A percentile compares a stretch with the other conserved stretches of the same genome.
phyloP scores from a whole-genome alignment of 768 basidiomycete genomes.

The Pleurotus djamor region DNA sequence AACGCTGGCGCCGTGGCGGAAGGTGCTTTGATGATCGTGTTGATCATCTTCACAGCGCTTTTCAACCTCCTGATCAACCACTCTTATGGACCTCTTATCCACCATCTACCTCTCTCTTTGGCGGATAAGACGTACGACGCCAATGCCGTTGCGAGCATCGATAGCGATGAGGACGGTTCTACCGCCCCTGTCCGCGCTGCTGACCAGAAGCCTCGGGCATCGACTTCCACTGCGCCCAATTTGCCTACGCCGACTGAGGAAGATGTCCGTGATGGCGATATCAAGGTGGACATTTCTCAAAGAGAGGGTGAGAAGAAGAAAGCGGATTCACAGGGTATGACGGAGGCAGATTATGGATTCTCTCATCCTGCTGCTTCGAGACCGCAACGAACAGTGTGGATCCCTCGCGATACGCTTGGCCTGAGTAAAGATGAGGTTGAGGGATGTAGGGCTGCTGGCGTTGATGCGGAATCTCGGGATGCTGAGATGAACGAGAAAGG shows the following conservation, averaged over 20 bases:
- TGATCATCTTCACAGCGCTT: constrained; percentile 76
- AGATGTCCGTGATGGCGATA: constrained; percentile 11
- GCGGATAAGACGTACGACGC: constrained; percentile 63
- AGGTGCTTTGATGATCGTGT: constrained; percentile 80
- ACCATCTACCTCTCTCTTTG: constrained; percentile 75
- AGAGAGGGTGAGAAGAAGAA: constrained; percentile 9
- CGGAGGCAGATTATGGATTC: constrained; percentile 63
- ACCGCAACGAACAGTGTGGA: constrained; percentile 81
- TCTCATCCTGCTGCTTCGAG: constrained; percentile 80
- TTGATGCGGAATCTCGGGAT: constrained; percentile 43
- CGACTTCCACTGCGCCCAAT: neutral
- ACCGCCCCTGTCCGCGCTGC: neutral
- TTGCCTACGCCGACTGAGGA: neutral
- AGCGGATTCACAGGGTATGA: neutral
- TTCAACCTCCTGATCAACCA: constrained; percentile 73
- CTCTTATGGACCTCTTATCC: constrained; percentile 78
- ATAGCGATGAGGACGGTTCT: constrained; percentile 1
- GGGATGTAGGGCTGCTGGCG: constrained; percentile 48
- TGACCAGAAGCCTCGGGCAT: constrained; percentile 1
- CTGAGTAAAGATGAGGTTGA: constrained; percentile 61
- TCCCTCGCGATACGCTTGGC: constrained; percentile 73
- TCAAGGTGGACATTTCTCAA: neutral
- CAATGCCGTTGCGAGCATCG: constrained; percentile 17
- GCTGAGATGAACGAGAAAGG: constrained; percentile 65
- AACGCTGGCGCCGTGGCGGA: constrained; percentile 64